phyloP scores from a whole-genome alignment of 1,284 basidiomycete genomes.

The Heterobasidion occidentale region DNA sequence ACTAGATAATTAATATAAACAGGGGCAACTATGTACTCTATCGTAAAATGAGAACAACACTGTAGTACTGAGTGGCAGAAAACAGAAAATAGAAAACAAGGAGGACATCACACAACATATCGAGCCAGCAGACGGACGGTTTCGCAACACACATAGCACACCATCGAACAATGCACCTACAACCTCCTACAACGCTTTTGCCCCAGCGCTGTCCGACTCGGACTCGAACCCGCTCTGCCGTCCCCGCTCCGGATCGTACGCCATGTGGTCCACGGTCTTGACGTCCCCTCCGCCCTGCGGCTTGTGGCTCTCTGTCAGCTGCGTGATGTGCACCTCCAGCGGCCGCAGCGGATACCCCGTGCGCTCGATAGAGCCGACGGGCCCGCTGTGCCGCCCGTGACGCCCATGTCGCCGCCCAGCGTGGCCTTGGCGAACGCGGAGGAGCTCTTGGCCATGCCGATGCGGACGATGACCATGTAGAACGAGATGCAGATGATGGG shows the following conservation, averaged over 20 bases:
- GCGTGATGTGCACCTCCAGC: conserved; percentile 4
- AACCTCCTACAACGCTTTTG: neutral
- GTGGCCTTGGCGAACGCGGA: neutral
- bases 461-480: conserved; percentile 5
- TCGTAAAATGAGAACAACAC: too few species aligned
- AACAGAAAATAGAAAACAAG: too few species aligned
- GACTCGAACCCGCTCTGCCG: neutral
- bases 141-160: too few species aligned
- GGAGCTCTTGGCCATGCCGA: conserved; percentile 1
- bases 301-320: neutral
- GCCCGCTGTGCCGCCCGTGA: too few species aligned
- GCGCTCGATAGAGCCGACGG: neutral
- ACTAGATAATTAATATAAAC: too few species aligned
- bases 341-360: neutral
- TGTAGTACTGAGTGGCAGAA: too few species aligned
- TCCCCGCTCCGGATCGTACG: neutral
- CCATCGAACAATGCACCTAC: neutral
- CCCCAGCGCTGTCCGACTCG: neutral
- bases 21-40: too few species aligned
- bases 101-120: too few species aligned
- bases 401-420: neutral
- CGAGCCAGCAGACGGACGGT: too few species aligned
- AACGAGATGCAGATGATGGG: conserved; percentile 2
- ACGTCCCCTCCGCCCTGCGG: neutral
- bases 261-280: neutral